phyloP scores from a whole-genome alignment of 352 stramenopile genomes.

The Phytophthora citrophthora region DNA sequence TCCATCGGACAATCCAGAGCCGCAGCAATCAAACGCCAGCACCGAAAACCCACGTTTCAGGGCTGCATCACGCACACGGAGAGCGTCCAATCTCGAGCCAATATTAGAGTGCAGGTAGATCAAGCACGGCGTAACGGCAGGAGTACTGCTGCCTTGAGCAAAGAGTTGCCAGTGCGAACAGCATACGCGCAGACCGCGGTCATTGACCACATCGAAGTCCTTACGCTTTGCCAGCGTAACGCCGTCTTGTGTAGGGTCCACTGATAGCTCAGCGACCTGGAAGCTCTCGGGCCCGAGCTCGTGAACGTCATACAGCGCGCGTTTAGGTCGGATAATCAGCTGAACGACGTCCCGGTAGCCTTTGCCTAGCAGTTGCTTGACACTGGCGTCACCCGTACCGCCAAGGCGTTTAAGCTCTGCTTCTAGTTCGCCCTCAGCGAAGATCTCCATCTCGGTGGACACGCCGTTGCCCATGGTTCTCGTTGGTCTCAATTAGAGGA shows the following conservation, averaged over 20 bases:
- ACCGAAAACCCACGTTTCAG: conserved; percentile 79
- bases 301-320: conserved; percentile 54
- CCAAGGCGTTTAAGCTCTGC: conserved; percentile 69
- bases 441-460: conserved; percentile 83
- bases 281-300: conserved; percentile 64
- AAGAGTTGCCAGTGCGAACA: conserved; percentile 85
- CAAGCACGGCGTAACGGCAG: conserved; percentile 52
- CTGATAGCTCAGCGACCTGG: conserved; percentile 35
- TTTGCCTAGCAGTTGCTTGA: conserved; percentile 77
- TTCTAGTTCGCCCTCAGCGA: conserved; percentile 81
- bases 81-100: conserved; percentile 69
- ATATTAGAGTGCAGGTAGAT: conserved; percentile 89
- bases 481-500: background rate
- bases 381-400: conserved; percentile 67
- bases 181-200: conserved; percentile 65
- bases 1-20: conserved; percentile 77
- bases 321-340: conserved; percentile 75
- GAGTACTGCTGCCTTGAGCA: conserved; percentile 14
- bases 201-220: conserved; percentile 76
- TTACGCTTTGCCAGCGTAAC: conserved; percentile 40
- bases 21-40: conserved; percentile 83
- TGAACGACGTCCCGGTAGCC: conserved; percentile 81
- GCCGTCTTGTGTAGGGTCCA: conserved; percentile 22
- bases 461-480: conserved; percentile 74
- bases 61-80: conserved; percentile 69